Base-by-base conservation (phyloP, 371 early-diverging fungal genomes). In the Coemansia sp. region DNA sequence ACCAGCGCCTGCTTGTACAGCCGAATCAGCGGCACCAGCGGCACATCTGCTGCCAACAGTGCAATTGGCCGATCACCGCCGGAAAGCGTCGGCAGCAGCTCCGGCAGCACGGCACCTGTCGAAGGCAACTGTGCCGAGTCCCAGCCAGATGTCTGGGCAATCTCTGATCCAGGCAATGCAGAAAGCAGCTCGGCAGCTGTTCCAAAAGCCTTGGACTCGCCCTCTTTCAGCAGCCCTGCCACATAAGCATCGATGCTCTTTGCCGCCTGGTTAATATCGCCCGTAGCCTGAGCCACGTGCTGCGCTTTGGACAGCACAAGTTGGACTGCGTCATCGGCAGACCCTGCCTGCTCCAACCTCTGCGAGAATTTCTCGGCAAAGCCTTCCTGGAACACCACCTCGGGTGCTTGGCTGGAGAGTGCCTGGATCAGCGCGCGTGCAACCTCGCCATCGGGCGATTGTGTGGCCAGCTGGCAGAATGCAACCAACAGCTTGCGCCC, bases 371-470 rank as follows among this genome's bases (percentile, higher is more conserved):
- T 55, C 11, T 52, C 32, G 3, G 74, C 65, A 20, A 57, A 61
- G 9, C 62, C 61, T 16, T 58, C 74, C 13, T 56, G 58, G 45
- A 74, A 74, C 30, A 70, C 70, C 9, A 51, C 49, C 8, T 71
- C 67, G 11, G 71, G 74, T 11, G 72, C 74, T 30, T 55, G 55
- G 59, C 70, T 58, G n/a, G 66, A 35, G 49, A 74, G 62, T 5
- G 55, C 48, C 32, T 62, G 62, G 20, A 70, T 62, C 38, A 74
- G 67, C 11, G 55, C 54, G n/a, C 58, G 66, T n/a, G 64, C 70
- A 1, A 55, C 38, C 7, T 7, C 36, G 13, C 16, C 34, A 34
- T 74, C 74, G 11, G 60, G 62, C 36, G 66, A 49, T 55, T 74
- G 66, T 5, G 41, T 51, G 1, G 71, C 74, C 14, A 64, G 42